phyloP scores from a whole-genome alignment of 2,329 filamentous ascomycete genomes.

The Beauveria caledonica region DNA sequence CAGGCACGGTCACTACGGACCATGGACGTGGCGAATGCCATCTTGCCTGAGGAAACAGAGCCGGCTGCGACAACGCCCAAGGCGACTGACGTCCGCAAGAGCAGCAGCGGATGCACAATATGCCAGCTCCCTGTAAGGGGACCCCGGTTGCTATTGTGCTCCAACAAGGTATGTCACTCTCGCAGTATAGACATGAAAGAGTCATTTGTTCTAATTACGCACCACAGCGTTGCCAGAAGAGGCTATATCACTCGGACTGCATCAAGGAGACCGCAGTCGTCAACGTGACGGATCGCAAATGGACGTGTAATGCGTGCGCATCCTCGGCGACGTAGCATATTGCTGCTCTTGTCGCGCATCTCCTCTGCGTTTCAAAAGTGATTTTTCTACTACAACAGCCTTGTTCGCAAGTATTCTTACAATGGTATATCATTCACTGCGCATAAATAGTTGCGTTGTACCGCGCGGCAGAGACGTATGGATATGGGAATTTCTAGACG shows the following conservation, averaged over 20 bases:
- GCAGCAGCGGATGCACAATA: slow-evolving; percentile 36
- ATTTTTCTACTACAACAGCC: no score
- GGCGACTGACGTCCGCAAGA: slow-evolving; percentile 31
- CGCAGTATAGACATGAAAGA: neutral
- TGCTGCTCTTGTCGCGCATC: no score
- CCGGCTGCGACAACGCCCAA: slow-evolving; percentile 17
- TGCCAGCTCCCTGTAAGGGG: slow-evolving; percentile 42
- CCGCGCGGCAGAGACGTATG: no score
- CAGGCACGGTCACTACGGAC: slow-evolving; percentile 20
- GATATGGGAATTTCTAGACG: no score
- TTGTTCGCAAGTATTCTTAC: no score
- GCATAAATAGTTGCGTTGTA: no score
- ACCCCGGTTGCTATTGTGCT: slow-evolving; percentile 39
- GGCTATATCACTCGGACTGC: slow-evolving; percentile 43
- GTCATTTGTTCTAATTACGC: slow-evolving; percentile 10
- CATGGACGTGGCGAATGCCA: slow-evolving; percentile 17
- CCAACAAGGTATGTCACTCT: slow-evolving; percentile 35
- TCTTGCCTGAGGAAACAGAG: neutral
- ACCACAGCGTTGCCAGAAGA: slow-evolving; percentile 32
- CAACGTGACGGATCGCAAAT: slow-evolving; percentile 28
- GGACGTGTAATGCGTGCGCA: slow-evolving; percentile 38
- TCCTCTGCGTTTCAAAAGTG: no score
- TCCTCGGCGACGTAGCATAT: neutral
- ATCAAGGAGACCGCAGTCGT: slow-evolving; percentile 28
- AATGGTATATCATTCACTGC: no score